phyloP scores from a whole-genome alignment of 1,284 basidiomycete genomes.

The Testicularia cyperi region DNA sequence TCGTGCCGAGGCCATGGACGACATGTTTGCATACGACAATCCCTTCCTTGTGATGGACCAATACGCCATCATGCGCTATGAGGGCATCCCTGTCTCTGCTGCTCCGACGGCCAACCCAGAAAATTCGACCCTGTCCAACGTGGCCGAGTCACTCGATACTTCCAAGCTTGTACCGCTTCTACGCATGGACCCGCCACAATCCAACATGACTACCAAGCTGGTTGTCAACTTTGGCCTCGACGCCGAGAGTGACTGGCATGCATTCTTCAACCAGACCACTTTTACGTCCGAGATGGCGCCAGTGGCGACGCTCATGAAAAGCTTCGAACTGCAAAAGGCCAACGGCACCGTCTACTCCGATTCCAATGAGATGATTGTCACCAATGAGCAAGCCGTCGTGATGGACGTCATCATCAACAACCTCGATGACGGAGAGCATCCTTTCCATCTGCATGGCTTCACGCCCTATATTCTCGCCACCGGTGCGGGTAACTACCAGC shows the following conservation, averaged over 20 bases:
- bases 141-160: slow-evolving; percentile 16
- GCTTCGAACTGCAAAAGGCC: slow-evolving; percentile 21
- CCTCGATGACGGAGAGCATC: slow-evolving; percentile 63
- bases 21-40: slow-evolving; percentile 60
- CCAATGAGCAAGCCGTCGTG: slow-evolving; percentile 36
- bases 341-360: slow-evolving; percentile 19
- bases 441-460: slow-evolving; percentile 61
- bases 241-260: slow-evolving; percentile 23
- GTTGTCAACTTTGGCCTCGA: slow-evolving; percentile 36
- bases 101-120: slow-evolving; percentile 9
- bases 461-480: slow-evolving; percentile 53
- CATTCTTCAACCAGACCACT: slow-evolving; percentile 39
- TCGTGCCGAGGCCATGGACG: slow-evolving; percentile 60
- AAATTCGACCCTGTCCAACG: slow-evolving; percentile 16
- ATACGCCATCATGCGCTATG: slow-evolving; percentile 61
- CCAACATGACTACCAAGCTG: slow-evolving; percentile 31
- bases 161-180: slow-evolving; percentile 22
- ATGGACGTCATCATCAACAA: slow-evolving; percentile 59
- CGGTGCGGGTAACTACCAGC: slow-evolving; percentile 52
- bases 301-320: slow-evolving; percentile 17
- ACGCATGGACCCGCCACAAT: slow-evolving; percentile 17
- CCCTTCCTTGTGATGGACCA: slow-evolving; percentile 60
- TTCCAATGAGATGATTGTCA: slow-evolving; percentile 27
- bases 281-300: slow-evolving; percentile 36
- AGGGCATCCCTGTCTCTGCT: slow-evolving; percentile 49